Evolutionary conservation across 176 grass and related monocot species (phyloP).

Genomic region (Hyparrhenia diplandra): DNA sequence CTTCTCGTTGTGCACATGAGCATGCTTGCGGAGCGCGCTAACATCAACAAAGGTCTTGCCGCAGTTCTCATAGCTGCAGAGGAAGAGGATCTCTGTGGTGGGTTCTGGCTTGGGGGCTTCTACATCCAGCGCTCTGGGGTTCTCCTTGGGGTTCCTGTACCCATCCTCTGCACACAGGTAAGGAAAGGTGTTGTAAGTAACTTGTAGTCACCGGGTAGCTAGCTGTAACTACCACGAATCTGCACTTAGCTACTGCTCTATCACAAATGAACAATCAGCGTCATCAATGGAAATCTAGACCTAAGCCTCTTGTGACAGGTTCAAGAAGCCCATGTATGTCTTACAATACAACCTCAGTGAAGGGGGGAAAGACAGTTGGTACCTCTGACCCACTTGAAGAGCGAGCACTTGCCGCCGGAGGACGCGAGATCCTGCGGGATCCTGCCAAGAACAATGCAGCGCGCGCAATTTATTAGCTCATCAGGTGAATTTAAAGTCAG

Average conservation of each 20-base stretch:
- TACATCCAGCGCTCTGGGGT: not conserved
- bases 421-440: slow-evolving; percentile 66
- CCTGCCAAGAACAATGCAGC: slow-evolving; percentile 29
- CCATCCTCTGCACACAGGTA: slow-evolving; percentile 48
- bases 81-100: slow-evolving; percentile 71
- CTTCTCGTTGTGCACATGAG: slow-evolving; percentile 61
- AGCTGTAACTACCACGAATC: not conserved
- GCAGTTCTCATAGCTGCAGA: slow-evolving; percentile 76
- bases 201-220: not conserved
- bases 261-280: not conserved
- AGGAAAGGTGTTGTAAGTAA: not conserved
- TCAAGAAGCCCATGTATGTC: not conserved
- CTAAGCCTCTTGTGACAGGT: not conserved
- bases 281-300: not conserved
- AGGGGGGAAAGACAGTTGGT: not conserved
- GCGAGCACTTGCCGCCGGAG: slow-evolving; percentile 52
- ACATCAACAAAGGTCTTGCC: slow-evolving; percentile 82
- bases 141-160: slow-evolving; percentile 42
- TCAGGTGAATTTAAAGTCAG: not conserved
- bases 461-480: not conserved
- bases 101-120: slow-evolving; percentile 56
- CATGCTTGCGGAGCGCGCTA: slow-evolving; percentile 56
- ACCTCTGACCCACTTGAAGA: slow-evolving; percentile 94
- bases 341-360: not conserved
- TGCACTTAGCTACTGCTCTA: not conserved